Percentiles rank a stretch among this genome's conserved stretches.
These are phyloP conservation scores for Narthecium ossifragum DNA, from an alignment of 106 monocot species.

Conservation along the genomic window DNA sequence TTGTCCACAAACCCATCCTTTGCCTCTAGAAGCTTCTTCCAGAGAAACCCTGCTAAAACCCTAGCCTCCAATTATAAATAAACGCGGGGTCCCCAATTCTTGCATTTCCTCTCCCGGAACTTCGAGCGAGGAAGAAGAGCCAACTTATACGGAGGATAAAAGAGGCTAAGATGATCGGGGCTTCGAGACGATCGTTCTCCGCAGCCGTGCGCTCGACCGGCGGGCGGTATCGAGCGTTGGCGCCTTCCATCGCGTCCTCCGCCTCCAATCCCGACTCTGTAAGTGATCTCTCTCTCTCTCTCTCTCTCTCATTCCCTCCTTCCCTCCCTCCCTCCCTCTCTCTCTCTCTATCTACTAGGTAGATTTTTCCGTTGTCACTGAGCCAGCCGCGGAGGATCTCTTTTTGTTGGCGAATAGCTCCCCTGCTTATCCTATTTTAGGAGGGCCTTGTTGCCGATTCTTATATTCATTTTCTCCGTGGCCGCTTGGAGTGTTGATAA, in stretches of 20 bases:
- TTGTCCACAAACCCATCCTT: too few relatives aligned
- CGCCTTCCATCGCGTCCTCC: slow-evolving; percentile 13
- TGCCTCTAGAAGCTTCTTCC: too few relatives aligned
- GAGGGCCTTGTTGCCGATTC: not conserved
- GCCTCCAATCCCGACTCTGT: not conserved
- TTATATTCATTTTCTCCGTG: too few relatives aligned
- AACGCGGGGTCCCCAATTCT: not conserved
- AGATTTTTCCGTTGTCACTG: not conserved
- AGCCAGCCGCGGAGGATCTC: not conserved
- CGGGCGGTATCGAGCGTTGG: slow-evolving; percentile 5
- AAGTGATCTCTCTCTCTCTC: too few relatives aligned
- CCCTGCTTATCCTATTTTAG: not conserved
- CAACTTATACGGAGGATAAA: not conserved
- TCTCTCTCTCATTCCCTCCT: too few relatives aligned
- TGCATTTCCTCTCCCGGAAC: not conserved
- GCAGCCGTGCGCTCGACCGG: slow-evolving; percentile 16
- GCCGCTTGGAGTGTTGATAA: too few relatives aligned
- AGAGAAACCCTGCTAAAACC: slow-evolving; percentile 3
- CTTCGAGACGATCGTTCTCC: slow-evolving; percentile 56
- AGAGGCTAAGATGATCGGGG: slow-evolving; percentile 33
- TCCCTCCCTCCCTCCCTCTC: not conserved
- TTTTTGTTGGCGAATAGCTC: not conserved
- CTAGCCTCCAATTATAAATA: not conserved
- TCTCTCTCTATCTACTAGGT: slow-evolving; percentile 12
- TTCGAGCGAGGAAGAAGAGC: not conserved